phyloP scores from a whole-genome alignment of 345 rosid species.

The Populus deltoides region DNA sequence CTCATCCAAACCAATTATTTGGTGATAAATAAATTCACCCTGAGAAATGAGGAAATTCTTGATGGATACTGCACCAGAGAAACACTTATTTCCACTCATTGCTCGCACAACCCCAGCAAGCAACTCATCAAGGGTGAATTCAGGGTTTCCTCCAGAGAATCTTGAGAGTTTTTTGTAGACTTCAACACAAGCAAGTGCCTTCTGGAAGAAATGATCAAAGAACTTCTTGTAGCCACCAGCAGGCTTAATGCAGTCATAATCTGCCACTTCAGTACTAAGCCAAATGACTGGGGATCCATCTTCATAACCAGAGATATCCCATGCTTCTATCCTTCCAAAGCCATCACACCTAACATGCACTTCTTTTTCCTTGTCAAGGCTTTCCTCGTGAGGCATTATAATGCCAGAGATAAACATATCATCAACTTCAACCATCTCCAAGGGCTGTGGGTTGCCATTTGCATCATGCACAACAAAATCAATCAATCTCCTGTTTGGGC shows the following conservation, averaged over 20 bases:
- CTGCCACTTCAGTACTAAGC: constrained; percentile 29
- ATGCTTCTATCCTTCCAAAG: constrained; percentile 31
- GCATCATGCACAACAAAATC: constrained; percentile 27
- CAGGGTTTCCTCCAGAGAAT: constrained; percentile 26
- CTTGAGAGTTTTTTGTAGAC: constrained; percentile 27
- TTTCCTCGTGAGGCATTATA: constrained; percentile 21
- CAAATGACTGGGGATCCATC: constrained; percentile 31
- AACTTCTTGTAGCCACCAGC: constrained; percentile 19
- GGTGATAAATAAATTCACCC: constrained; percentile 29
- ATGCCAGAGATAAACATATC: constrained; percentile 26
- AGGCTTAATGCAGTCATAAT: constrained; percentile 29
- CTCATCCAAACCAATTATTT: constrained; percentile 24
- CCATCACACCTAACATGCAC: constrained; percentile 23
- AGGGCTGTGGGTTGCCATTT: constrained; percentile 19
- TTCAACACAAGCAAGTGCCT: constrained; percentile 23
- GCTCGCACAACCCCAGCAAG: constrained; percentile 34
- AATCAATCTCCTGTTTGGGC: constrained; percentile 22
- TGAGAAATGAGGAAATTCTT: constrained; percentile 27
- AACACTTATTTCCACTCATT: constrained; percentile 23
- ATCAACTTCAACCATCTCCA: constrained; percentile 30
- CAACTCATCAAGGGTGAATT: constrained; percentile 27
- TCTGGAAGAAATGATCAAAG: constrained; percentile 22
- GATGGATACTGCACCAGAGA: constrained; percentile 20
- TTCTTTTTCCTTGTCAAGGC: constrained; percentile 15
- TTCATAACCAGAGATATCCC: constrained; percentile 31